Evolutionary conservation across 768 basidiomycete species (phyloP).

Genomic region (Termitomyces sp.): DNA sequence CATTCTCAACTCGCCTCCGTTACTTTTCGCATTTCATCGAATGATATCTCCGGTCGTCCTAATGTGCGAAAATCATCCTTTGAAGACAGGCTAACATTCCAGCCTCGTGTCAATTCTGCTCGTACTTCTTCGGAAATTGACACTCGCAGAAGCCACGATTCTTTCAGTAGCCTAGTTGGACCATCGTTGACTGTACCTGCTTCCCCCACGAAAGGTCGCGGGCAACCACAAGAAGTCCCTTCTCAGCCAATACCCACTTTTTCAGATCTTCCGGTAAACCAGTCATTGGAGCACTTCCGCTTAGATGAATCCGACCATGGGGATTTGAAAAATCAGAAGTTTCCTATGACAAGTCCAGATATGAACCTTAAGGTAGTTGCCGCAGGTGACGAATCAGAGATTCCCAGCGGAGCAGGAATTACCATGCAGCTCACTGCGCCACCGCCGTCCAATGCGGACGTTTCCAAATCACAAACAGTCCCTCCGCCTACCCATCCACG

Average conservation of each 20-base stretch:
- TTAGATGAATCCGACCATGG: slow-evolving; percentile 6
- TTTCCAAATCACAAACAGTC: not conserved
- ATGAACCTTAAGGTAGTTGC: slow-evolving; percentile 6
- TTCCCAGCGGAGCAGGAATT: not conserved
- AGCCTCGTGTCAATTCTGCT: slow-evolving; percentile 44
- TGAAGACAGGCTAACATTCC: slow-evolving; percentile 53
- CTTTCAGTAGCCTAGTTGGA: slow-evolving; percentile 34
- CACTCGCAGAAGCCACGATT: slow-evolving; percentile 40
- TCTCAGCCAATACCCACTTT: not conserved
- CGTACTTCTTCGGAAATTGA: slow-evolving; percentile 41
- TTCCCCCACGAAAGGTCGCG: slow-evolving; percentile 1
- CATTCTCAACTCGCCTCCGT: slow-evolving; percentile 17
- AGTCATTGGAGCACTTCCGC: not conserved
- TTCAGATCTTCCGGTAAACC: not conserved
- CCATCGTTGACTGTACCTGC: slow-evolving; percentile 22
- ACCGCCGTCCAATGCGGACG: slow-evolving; percentile 4
- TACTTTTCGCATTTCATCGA: slow-evolving; percentile 27
- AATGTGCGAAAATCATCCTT: slow-evolving; percentile 30
- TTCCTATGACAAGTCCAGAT: not conserved
- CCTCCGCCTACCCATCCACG: slow-evolving; percentile 19
- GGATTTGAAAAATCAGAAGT: not conserved
- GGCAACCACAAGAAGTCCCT: not conserved
- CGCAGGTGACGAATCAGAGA: slow-evolving; percentile 5
- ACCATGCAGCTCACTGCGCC: slow-evolving; percentile 8
- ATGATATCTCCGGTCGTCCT: slow-evolving; percentile 34